Conservation (phyloP, 352 stramenopile species). For the Thraustotheca clavata region DNA sequence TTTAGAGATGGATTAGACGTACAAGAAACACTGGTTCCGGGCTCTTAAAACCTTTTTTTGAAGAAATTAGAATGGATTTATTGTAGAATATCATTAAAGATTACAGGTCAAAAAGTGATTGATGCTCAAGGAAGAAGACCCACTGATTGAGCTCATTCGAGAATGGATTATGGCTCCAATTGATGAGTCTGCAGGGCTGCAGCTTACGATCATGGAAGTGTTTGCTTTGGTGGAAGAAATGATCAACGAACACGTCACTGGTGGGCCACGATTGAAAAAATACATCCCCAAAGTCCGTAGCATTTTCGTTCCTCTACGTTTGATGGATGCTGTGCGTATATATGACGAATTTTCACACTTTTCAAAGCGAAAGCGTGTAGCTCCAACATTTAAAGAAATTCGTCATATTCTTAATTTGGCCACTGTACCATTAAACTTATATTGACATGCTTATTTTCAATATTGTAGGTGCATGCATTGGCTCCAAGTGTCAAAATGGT, state of each 20-base stretch:
- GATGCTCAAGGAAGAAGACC: conserved; percentile 81
- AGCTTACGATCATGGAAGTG: conserved; percentile 53
- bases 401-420: conserved; percentile 79
- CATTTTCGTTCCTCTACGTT: conserved; percentile 62
- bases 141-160: conserved; percentile 77
- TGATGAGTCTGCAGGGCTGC: conserved; percentile 45
- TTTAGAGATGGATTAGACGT: too few relatives aligned
- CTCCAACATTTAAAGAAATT: conserved; percentile 78
- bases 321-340: conserved; percentile 44
- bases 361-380: conserved; percentile 64
- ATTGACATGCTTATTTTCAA: neutral
- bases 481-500: conserved; percentile 61
- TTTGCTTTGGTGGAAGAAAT: conserved; percentile 70
- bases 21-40: too few relatives aligned
- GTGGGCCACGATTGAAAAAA: conserved; percentile 37
- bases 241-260: conserved; percentile 57
- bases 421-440: conserved; percentile 24
- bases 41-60: too few relatives aligned
- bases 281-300: conserved; percentile 54
- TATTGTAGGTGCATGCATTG: neutral
- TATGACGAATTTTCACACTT: conserved; percentile 72
- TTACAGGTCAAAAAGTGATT: too few relatives aligned
- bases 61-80: too few relatives aligned
- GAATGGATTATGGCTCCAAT: conserved; percentile 77
- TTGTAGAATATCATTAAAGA: too few relatives aligned